Conservation (phyloP, 495 filamentous ascomycete species). For the Delitschia confertaspora region DNA sequence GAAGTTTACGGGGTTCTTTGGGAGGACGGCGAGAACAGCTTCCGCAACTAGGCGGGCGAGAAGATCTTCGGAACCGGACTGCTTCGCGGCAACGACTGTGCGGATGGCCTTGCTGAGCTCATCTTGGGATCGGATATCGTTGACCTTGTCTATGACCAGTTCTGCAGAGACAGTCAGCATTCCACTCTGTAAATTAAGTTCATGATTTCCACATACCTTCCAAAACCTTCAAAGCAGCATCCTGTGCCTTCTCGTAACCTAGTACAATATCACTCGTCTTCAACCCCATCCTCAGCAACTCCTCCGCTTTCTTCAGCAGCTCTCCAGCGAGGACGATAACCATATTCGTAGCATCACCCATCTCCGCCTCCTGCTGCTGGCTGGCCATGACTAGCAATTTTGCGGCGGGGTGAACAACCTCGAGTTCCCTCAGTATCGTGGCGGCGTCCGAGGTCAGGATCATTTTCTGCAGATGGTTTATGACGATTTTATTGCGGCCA, state of each 20-base stretch:
- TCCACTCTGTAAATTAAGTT: neutral
- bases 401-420: slow-evolving; percentile 96
- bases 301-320: slow-evolving; percentile 93
- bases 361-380: slow-evolving; percentile 97
- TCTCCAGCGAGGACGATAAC: slow-evolving; percentile 95
- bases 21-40: slow-evolving; percentile 86
- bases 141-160: slow-evolving; percentile 81
- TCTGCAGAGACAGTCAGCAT: slow-evolving; percentile 42
- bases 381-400: slow-evolving; percentile 99
- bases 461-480: slow-evolving; percentile 99
- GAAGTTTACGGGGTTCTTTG: slow-evolving; percentile 96
- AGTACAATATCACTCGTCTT: slow-evolving; percentile 94
- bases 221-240: slow-evolving; percentile 71
- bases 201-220: slow-evolving; percentile 50
- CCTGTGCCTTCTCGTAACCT: slow-evolving; percentile 90
- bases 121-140: slow-evolving; percentile 63
- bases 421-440: slow-evolving; percentile 92
- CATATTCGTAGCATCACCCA: slow-evolving; percentile 97
- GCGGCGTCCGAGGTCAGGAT: slow-evolving; percentile 96
- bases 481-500: slow-evolving; percentile 99
- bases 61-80: slow-evolving; percentile 82
- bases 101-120: slow-evolving; percentile 93
- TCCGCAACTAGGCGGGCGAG: slow-evolving; percentile 82
- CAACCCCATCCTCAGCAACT: slow-evolving; percentile 86
- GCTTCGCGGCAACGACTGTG: slow-evolving; percentile 93